Percentiles rank a stretch among this genome's conserved stretches.
These are phyloP conservation scores for Populus hybrid DNA, from an alignment of 441 rosid species.

Conservation along the genomic window DNA sequence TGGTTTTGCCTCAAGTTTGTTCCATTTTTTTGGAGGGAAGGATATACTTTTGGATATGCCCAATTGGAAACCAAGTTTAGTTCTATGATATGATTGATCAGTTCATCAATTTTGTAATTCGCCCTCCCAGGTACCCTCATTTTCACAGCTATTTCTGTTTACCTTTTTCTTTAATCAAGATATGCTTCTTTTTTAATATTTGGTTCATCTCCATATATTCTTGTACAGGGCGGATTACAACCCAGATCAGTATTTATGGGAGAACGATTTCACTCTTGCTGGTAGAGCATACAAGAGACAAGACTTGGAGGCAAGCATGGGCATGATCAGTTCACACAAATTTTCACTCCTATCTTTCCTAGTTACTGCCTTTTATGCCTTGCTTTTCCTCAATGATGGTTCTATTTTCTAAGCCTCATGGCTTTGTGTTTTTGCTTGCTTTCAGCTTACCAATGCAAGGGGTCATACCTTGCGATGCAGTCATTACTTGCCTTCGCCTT, in stretches of 20 bases:
- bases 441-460: slow-evolving; percentile 84
- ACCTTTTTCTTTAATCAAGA: background rate
- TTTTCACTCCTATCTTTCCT: slow-evolving; percentile 7
- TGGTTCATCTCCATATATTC: background rate
- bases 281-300: slow-evolving; percentile 77
- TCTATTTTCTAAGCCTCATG: too few relatives aligned
- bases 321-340: slow-evolving; percentile 17
- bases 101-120: slow-evolving; percentile 92
- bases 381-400: too few relatives aligned
- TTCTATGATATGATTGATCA: slow-evolving; percentile 64
- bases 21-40: background rate
- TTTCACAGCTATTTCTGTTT: background rate
- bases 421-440: slow-evolving; percentile 16
- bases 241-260: slow-evolving; percentile 94
- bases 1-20: background rate
- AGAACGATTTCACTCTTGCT: slow-evolving; percentile 77
- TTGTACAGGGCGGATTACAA: slow-evolving; percentile 78
- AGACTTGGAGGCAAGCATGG: slow-evolving; percentile 98
- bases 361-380: background rate
- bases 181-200: background rate
- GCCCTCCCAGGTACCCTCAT: slow-evolving; percentile 76
- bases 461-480: slow-evolving; percentile 82
- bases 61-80: background rate
- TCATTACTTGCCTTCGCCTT: slow-evolving; percentile 76
- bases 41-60: background rate